phyloP scores from a whole-genome alignment of 208 protist species.

The Trypanosoma brucei region DNA sequence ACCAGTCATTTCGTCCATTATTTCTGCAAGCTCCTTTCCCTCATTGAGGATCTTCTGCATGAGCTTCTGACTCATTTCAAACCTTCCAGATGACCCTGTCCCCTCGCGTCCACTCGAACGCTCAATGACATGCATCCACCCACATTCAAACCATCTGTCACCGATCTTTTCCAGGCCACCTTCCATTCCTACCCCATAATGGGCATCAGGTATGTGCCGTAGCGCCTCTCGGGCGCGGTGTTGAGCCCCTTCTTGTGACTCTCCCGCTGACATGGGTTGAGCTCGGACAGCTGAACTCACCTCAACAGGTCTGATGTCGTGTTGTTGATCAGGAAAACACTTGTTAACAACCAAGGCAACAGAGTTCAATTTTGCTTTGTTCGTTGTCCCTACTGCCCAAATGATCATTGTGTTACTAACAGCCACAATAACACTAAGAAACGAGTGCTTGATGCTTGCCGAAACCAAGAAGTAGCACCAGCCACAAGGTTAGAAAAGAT shows the following conservation, averaged over 20 bases:
- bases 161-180: constrained; percentile 68
- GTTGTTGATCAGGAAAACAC: constrained; percentile 47
- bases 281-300: constrained; percentile 51
- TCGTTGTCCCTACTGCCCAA: constrained; percentile 76
- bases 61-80: constrained; percentile 69
- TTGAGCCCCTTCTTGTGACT: constrained; percentile 44
- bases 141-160: constrained; percentile 74
- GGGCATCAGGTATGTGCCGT: constrained; percentile 32
- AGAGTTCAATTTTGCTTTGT: constrained; percentile 64
- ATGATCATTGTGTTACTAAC: constrained; percentile 17
- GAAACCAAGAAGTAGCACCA: too few species aligned
- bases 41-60: constrained; percentile 67
- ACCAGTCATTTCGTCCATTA: constrained; percentile 74
- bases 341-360: constrained; percentile 35
- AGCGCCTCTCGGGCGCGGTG: constrained; percentile 52
- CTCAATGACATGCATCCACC: constrained; percentile 75
- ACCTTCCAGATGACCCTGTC: constrained; percentile 68
- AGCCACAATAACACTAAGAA: too few species aligned
- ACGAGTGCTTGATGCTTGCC: too few species aligned
- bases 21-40: constrained; percentile 68
- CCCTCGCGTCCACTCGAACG: constrained; percentile 40
- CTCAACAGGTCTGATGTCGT: constrained; percentile 38
- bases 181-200: constrained; percentile 77
- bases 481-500: too few species aligned
- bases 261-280: constrained; percentile 78